These are phyloP conservation scores for Fusarium sambucinum DNA, from an alignment of 2,329 filamentous ascomycete species.

Conservation along the genomic window DNA sequence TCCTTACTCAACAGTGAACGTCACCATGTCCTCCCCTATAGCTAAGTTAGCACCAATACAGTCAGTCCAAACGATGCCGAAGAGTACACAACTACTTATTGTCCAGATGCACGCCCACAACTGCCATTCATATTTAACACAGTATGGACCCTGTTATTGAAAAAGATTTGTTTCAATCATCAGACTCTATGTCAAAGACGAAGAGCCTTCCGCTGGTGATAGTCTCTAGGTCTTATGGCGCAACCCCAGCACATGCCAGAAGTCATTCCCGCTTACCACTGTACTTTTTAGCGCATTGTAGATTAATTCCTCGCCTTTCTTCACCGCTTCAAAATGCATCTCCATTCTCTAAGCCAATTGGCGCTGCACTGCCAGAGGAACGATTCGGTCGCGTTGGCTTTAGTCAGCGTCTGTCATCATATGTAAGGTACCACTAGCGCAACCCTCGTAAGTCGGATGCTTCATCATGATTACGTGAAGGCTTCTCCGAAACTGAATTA, in stretches of 20 bases:
- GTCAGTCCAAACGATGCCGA: too few relatives aligned
- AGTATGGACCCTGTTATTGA: accelerated
- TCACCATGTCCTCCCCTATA: neutral
- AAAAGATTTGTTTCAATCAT: accelerated
- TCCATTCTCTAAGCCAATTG: neutral
- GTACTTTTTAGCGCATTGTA: accelerated
- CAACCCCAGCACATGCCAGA: accelerated
- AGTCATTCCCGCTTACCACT: accelerated
- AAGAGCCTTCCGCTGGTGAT: neutral
- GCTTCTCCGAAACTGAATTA: too few relatives aligned
- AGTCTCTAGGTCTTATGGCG: accelerated
- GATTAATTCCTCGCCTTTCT: accelerated
- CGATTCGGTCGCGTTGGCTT: neutral
- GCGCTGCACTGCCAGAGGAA: neutral
- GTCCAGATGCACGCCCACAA: neutral
- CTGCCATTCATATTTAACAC: neutral
- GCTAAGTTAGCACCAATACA: neutral
- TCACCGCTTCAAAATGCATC: neutral
- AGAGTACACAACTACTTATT: neutral
- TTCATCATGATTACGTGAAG: neutral
- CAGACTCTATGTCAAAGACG: accelerated
- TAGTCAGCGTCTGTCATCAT: constrained; percentile 35
- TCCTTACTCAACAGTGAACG: too few relatives aligned
- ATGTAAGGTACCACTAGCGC: constrained; percentile 25
- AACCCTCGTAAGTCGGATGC: constrained; percentile 8